phyloP scores from a whole-genome alignment of 2,329 filamentous ascomycete genomes.

The Berkeleyomyces basicola region DNA sequence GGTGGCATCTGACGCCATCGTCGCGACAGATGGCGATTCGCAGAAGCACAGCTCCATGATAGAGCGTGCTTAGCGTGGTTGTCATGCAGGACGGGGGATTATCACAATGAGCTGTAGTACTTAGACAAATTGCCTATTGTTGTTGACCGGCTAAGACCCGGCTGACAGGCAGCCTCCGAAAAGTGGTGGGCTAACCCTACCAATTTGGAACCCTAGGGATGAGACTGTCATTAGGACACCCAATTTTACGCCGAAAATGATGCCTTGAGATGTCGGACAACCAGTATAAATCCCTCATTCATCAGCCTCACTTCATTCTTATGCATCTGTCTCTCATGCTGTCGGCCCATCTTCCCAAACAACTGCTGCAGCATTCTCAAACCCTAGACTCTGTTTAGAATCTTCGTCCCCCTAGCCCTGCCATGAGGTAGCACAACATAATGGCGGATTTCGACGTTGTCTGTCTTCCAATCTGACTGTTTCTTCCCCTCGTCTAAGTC shows the following conservation, averaged over 20 bases:
- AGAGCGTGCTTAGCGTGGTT: background rate
- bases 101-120: background rate
- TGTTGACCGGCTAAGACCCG: background rate
- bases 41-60: background rate
- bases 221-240: background rate
- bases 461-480: background rate
- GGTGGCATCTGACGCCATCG: constrained; percentile 1
- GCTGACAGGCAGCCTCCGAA: background rate
- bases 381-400: too few species aligned
- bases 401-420: too few species aligned
- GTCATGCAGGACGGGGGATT: background rate
- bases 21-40: background rate
- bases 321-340: too few species aligned
- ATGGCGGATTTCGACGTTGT: background rate
- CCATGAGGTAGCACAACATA: background rate
- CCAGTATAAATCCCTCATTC: background rate
- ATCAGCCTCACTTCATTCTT: background rate
- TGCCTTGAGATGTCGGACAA: too few species aligned
- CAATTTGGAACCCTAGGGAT: background rate
- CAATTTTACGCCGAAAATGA: too few species aligned
- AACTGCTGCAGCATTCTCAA: too few species aligned
- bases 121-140: background rate
- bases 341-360: too few species aligned
- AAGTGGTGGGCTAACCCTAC: background rate
- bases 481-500: background rate